phyloP scores from a whole-genome alignment of 805 yeast species.

The Komagataella phaffii region DNA sequence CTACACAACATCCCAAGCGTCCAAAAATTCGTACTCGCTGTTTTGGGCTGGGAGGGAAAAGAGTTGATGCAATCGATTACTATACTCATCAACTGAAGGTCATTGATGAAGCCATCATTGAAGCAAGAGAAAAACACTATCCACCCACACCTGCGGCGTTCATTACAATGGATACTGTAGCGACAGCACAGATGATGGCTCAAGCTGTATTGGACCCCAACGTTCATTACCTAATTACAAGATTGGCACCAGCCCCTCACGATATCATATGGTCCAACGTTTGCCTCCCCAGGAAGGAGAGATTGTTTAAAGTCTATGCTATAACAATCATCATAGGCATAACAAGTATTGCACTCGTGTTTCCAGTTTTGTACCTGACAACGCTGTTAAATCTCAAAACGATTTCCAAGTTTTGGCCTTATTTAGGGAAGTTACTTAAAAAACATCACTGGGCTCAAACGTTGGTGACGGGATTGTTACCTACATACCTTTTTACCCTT shows the following conservation, averaged over 20 bases:
- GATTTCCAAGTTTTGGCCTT: constrained; percentile 73
- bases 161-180: constrained; percentile 88
- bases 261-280: constrained; percentile 90
- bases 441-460: constrained; percentile 60
- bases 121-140: constrained; percentile 55
- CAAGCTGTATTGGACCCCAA: constrained; percentile 90
- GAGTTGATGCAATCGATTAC: constrained; percentile 73
- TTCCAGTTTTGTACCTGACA: constrained; percentile 79
- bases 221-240: constrained; percentile 69
- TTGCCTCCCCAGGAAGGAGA: constrained; percentile 63
- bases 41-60: constrained; percentile 49
- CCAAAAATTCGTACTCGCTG: constrained; percentile 53
- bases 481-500: constrained; percentile 81
- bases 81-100: constrained; percentile 54
- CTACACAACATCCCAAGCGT: constrained; percentile 21
- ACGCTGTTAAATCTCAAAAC: constrained; percentile 69
- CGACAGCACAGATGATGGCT: constrained; percentile 92
- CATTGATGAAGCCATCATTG: constrained; percentile 55
- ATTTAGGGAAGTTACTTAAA: constrained; percentile 53
- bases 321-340: constrained; percentile 59
- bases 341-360: constrained; percentile 57
- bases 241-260: constrained; percentile 90
- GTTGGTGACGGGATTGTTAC: constrained; percentile 77
- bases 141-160: constrained; percentile 86
- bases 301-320: constrained; percentile 48